These are phyloP conservation scores for Eutypa lata DNA, from an alignment of 2,329 filamentous ascomycete genomes.

Conservation along the genomic window DNA sequence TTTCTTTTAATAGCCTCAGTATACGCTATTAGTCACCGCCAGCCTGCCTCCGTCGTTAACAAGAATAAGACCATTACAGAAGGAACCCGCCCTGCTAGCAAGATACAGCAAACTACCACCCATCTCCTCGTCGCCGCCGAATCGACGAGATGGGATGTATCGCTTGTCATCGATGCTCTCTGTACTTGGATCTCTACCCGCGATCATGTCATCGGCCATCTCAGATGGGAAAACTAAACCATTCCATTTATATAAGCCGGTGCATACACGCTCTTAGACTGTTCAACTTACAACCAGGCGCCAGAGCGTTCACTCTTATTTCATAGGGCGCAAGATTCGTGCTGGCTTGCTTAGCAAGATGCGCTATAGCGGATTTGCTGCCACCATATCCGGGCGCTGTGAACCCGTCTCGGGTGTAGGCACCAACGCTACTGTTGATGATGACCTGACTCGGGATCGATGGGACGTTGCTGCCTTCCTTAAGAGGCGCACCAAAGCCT, in stretches of 20 bases:
- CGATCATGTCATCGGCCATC: constrained; percentile 14
- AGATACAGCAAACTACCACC: constrained; percentile 25
- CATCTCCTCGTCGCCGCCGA: constrained; percentile 28
- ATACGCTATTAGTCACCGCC: constrained; percentile 4
- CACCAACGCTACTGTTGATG: neutral
- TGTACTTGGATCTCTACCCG: constrained; percentile 17
- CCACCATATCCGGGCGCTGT: neutral
- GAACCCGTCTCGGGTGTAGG: neutral
- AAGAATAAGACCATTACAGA: constrained; percentile 20
- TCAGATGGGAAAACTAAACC: constrained; percentile 25
- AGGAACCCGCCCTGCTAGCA: constrained; percentile 26
- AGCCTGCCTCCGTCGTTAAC: constrained; percentile 8
- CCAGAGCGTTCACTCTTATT: constrained; percentile 9
- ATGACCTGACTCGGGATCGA: neutral
- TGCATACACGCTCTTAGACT: neutral
- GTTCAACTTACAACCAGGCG: constrained; percentile 8
- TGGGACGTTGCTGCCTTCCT: neutral
- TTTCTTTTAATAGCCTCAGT: neutral
- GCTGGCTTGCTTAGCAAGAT: constrained; percentile 51
- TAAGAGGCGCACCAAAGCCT: neutral
- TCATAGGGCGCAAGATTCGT: constrained; percentile 7
- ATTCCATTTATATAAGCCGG: neutral
- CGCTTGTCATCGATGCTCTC: constrained; percentile 13
- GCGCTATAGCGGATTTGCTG: constrained; percentile 63
- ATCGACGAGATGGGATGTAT: constrained; percentile 24